These are phyloP conservation scores for Glycine latifolia DNA, from an alignment of 306 rosid species.

Conservation along the genomic window DNA sequence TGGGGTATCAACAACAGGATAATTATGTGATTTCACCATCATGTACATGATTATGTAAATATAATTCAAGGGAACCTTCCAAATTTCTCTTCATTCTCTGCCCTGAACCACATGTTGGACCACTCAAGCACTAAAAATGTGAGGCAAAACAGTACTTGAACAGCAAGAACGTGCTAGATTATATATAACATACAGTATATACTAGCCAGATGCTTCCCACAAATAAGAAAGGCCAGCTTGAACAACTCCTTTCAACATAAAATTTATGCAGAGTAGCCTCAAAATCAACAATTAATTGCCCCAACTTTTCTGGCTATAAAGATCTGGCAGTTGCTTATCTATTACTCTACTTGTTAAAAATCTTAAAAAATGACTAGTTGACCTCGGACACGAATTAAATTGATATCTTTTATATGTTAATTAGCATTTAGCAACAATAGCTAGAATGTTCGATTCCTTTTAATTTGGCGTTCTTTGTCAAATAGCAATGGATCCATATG, in stretches of 20 bases:
- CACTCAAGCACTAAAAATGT: conserved; percentile 6
- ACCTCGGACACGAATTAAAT: conserved; percentile 2
- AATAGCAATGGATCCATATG: neutral
- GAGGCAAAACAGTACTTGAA: neutral
- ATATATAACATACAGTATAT: neutral
- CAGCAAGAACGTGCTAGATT: conserved; percentile 3
- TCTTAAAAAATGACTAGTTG: neutral
- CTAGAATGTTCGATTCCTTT: conserved; percentile 6
- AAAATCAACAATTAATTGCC: neutral
- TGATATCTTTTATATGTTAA: neutral
- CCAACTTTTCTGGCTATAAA: neutral
- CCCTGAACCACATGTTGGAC: conserved; percentile 34
- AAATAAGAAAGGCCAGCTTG: conserved; percentile 31
- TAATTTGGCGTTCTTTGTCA: neutral
- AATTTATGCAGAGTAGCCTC: neutral
- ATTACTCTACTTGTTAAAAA: neutral
- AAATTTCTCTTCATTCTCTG: conserved; percentile 24
- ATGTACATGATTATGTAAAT: neutral
- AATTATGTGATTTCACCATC: neutral
- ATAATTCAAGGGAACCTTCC: conserved; percentile 1
- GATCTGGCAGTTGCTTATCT: conserved; percentile 32
- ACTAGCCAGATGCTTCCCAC: conserved; percentile 30
- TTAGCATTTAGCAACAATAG: neutral
- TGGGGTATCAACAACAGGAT: neutral
- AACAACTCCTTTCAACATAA: conserved; percentile 49